Evolutionary conservation across 1,139 yeast genomes (phyloP), one percentile per base, ranked within the genome.

Genomic region (Diutina siamensis): DNA sequence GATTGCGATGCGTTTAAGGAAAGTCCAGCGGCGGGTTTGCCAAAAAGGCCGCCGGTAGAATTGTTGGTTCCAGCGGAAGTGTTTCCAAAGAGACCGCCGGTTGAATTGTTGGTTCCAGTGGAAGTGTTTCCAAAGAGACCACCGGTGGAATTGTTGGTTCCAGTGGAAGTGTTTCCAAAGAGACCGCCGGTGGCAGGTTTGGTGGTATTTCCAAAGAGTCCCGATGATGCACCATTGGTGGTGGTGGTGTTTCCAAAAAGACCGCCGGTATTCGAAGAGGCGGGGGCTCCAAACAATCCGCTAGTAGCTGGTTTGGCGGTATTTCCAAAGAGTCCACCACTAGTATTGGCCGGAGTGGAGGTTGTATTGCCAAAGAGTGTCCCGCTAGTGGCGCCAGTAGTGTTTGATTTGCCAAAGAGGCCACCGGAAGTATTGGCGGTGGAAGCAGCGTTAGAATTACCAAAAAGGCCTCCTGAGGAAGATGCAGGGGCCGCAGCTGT

Each of bases 1-100:
- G n/a, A n/a, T n/a, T n/a, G n/a, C n/a, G n/a, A n/a, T n/a, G n/a
- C n/a, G n/a, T n/a, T n/a, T n/a, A n/a, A n/a, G n/a, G n/a, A n/a
- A n/a, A n/a, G n/a, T 19, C 5, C 47, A 47, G 17, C 44, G 44
- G 34, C 7, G 17, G 40, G 4, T 2, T 9, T 20, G 2, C 40
- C 40, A 20, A 35, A 35, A 7, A 35, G 40, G 19, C 40, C 40
- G 2, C 40, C 40, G 13, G 27, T 19, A 13, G 36, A 4, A 20
- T 12, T 19, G 17, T 40, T 27, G 4, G 45, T 19, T 15, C 47
- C 46, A 33, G 44, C 45, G 15, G 40, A 41, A 15, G 50, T 27
- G 32, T 45, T 49, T 28, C 52, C 51, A 44, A 50, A 50, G 35
- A 51, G 46, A 9, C 55, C 52, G 9, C 45, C 40, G 25, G 21